Evolutionary conservation across 2,329 filamentous ascomycete genomes (phyloP).

Genomic region (Furcasterigmium sp.): DNA sequence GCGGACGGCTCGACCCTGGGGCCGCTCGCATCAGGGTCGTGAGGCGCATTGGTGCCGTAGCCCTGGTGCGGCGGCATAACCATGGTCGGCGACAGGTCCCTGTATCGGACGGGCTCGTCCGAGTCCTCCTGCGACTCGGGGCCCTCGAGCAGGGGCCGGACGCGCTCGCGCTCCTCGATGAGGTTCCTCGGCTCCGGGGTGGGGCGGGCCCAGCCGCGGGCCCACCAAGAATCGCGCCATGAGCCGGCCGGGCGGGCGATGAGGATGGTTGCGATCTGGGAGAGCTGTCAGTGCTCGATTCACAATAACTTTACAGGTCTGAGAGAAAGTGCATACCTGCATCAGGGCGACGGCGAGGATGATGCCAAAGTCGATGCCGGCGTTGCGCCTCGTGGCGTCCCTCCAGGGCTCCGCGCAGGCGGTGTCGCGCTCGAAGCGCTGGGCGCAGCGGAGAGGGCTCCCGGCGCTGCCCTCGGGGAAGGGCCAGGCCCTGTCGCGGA

Average conservation of each 20-base stretch:
- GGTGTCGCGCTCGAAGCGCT: slow-evolving; percentile 36
- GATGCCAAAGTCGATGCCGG: slow-evolving; percentile 50
- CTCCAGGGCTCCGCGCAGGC: slow-evolving; percentile 53
- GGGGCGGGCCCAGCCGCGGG: slow-evolving; percentile 8
- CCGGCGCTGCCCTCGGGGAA: slow-evolving; percentile 35
- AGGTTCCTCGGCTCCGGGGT: slow-evolving; percentile 4
- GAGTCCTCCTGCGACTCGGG: neutral
- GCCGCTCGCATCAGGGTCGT: no score
- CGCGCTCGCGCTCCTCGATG: neutral
- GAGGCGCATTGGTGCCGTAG: neutral
- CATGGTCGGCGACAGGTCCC: slow-evolving; percentile 1
- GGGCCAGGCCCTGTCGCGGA: slow-evolving; percentile 58
- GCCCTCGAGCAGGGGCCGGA: neutral
- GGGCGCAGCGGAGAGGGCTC: slow-evolving; percentile 31
- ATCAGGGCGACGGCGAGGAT: slow-evolving; percentile 47
- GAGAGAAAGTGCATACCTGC: slow-evolving; percentile 39
- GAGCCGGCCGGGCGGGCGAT: slow-evolving; percentile 8
- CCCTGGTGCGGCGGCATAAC: neutral
- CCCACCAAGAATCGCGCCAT: slow-evolving; percentile 13
- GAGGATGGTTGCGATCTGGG: slow-evolving; percentile 7
- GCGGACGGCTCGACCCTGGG: neutral
- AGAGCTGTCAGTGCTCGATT: neutral
- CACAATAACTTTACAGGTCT: neutral
- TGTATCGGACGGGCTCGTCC: neutral
- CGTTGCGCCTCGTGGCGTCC: slow-evolving; percentile 44